A percentile compares a stretch with the other conserved stretches of the same genome.
These are phyloP conservation scores for Pseudogymnoascus sp. DNA, from an alignment of 2,329 filamentous ascomycete species.

Conservation along the genomic window DNA sequence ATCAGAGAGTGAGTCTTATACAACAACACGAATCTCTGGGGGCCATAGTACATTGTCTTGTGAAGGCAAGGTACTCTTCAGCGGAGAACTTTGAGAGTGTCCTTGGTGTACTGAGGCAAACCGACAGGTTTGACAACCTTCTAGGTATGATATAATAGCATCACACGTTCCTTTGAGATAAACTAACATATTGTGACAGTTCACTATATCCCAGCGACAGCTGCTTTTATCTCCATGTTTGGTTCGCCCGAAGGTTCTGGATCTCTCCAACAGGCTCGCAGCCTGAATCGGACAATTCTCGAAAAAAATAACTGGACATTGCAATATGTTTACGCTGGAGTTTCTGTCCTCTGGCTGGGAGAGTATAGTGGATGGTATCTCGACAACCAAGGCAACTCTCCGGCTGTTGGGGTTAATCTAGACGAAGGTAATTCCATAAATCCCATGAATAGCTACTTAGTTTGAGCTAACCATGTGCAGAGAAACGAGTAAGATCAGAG, in stretches of 20 bases:
- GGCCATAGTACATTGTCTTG: conserved; percentile 69
- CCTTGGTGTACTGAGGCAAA: conserved; percentile 57
- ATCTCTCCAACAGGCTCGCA: conserved; percentile 60
- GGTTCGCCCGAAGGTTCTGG: conserved; percentile 68
- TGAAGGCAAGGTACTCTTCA: conserved; percentile 67
- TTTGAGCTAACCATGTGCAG: conserved; percentile 31
- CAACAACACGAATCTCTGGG: conserved; percentile 86
- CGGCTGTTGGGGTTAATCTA: conserved; percentile 55
- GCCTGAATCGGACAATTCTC: conserved; percentile 62
- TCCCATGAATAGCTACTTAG: background rate
- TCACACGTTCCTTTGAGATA: background rate
- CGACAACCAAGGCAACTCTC: conserved; percentile 56
- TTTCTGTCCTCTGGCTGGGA: conserved; percentile 79
- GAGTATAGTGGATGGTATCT: conserved; percentile 89
- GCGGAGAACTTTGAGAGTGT: conserved; percentile 68
- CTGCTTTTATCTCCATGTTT: conserved; percentile 69
- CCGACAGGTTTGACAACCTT: conserved; percentile 69
- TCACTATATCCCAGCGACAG: conserved; percentile 75
- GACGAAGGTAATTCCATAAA: conserved; percentile 40
- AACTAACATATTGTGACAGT: conserved; percentile 37
- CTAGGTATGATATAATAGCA: conserved; percentile 35
- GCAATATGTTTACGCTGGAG: conserved; percentile 68
- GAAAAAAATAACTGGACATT: conserved; percentile 63
- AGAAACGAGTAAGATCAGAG: conserved; percentile 64
- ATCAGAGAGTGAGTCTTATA: conserved; percentile 70